These are phyloP conservation scores for Paracoccidioides brasiliensis DNA, from an alignment of 2,329 filamentous ascomycete genomes.

Conservation along the genomic window DNA sequence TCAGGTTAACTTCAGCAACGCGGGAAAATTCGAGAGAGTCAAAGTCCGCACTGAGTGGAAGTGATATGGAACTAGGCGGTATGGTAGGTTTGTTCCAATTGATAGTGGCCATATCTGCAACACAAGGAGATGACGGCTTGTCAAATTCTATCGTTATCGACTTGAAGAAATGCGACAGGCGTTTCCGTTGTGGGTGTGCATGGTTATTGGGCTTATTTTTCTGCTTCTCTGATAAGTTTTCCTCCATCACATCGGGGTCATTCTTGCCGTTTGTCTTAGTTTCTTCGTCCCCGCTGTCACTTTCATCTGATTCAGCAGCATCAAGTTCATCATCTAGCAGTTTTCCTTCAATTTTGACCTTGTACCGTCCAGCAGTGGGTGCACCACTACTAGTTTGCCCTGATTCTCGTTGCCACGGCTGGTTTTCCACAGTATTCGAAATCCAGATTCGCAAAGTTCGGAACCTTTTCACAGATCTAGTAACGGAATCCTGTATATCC, in stretches of 20 bases:
- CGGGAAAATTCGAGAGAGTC: slow-evolving; percentile 87
- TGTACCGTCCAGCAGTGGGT: slow-evolving; percentile 41
- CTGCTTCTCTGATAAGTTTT: slow-evolving; percentile 35
- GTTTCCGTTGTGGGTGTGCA: slow-evolving; percentile 23
- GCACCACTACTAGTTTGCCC: slow-evolving; percentile 49
- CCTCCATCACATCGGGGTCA: slow-evolving; percentile 48
- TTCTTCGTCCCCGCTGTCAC: slow-evolving; percentile 35
- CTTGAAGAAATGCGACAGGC: slow-evolving; percentile 40
- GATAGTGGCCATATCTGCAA: slow-evolving; percentile 39
- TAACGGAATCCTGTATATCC: slow-evolving; percentile 73
- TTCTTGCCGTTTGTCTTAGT: slow-evolving; percentile 26
- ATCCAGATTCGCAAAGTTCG: slow-evolving; percentile 88
- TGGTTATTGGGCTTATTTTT: slow-evolving; percentile 16
- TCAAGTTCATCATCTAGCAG: slow-evolving; percentile 56
- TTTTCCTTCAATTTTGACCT: slow-evolving; percentile 82
- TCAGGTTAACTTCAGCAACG: slow-evolving; percentile 81
- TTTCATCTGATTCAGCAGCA: slow-evolving; percentile 37
- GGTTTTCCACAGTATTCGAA: slow-evolving; percentile 85
- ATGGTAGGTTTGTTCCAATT: slow-evolving; percentile 76
- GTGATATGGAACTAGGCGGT: slow-evolving; percentile 36
- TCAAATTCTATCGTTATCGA: slow-evolving; percentile 40
- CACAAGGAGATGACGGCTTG: slow-evolving; percentile 26
- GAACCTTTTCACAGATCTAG: slow-evolving; percentile 61
- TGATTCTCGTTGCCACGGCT: slow-evolving; percentile 68
- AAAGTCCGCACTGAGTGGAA: slow-evolving; percentile 62